A percentile compares a stretch with the other conserved stretches of the same genome.
These are phyloP conservation scores for Sonneratia caseolaris DNA, from an alignment of 345 rosid species.

Conservation along the genomic window DNA sequence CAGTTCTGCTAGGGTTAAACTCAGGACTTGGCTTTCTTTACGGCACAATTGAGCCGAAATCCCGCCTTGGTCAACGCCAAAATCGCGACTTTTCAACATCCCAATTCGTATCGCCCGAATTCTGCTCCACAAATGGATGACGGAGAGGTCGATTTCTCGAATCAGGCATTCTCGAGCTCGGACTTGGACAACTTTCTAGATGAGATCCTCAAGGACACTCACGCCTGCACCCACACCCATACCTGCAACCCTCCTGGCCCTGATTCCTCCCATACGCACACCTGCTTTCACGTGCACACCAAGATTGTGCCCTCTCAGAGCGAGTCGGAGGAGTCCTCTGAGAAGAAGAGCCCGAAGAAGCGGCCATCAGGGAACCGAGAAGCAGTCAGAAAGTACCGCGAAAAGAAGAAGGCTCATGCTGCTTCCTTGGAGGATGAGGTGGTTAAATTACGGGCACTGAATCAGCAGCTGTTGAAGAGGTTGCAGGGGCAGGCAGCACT, in stretches of 20 bases:
- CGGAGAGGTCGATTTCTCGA: constrained; percentile 85
- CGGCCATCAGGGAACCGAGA: constrained; percentile 72
- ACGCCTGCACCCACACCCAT: constrained; percentile 93
- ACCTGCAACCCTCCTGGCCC: constrained; percentile 95
- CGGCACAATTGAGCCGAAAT: background rate
- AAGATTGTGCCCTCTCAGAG: constrained; percentile 50
- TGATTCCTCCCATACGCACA: constrained; percentile 75
- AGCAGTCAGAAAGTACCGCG: constrained; percentile 93
- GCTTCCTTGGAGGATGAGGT: constrained; percentile 95
- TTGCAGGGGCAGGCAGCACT: constrained; percentile 81
- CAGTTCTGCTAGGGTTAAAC: background rate
- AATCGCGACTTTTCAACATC: background rate
- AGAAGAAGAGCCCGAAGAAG: constrained; percentile 61
- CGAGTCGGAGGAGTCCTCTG: constrained; percentile 72
- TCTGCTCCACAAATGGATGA: constrained; percentile 46
- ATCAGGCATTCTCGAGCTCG: constrained; percentile 60
- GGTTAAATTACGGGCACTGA: constrained; percentile 49
- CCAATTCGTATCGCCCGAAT: background rate
- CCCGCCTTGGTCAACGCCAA: background rate
- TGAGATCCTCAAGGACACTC: constrained; percentile 46
- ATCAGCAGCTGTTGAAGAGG: constrained; percentile 80
- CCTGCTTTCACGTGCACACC: constrained; percentile 89
- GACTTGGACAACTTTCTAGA: constrained; percentile 37
- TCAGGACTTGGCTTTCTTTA: background rate
- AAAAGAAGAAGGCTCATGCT: constrained; percentile 93